phyloP scores from a whole-genome alignment of 2,329 filamentous ascomycete species.

The Furcasterigmium furcatum region DNA sequence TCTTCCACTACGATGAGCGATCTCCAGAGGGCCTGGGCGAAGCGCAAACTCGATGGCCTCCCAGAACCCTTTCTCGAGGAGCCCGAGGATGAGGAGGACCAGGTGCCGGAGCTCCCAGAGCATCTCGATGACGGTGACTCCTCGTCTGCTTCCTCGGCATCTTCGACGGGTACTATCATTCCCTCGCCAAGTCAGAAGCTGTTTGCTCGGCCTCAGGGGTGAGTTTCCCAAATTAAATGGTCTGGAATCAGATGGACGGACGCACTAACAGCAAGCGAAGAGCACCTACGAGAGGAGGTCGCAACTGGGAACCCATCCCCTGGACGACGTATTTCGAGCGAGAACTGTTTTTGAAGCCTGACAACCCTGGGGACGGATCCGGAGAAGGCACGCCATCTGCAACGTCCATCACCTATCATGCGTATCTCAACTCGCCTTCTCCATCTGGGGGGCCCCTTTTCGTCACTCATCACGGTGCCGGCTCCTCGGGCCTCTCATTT shows the following conservation, averaged over 20 bases:
- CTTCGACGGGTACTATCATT: conserved; percentile 88
- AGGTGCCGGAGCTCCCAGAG: conserved; percentile 42
- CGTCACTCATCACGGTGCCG: conserved; percentile 91
- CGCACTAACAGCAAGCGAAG: neutral
- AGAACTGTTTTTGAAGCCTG: conserved; percentile 69
- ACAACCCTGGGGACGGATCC: conserved; percentile 20
- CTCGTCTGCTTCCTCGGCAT: conserved; percentile 79
- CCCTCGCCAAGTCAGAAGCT: conserved; percentile 71
- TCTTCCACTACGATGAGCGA: conserved; percentile 64
- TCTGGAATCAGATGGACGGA: neutral
- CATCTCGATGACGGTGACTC: conserved; percentile 61
- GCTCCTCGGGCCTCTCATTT: conserved; percentile 85
- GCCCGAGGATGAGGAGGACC: conserved; percentile 47
- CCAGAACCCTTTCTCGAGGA: conserved; percentile 46
- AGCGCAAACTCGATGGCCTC: conserved; percentile 64
- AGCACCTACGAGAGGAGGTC: conserved; percentile 29
- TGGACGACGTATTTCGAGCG: conserved; percentile 93
- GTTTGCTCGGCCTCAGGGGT: conserved; percentile 70
- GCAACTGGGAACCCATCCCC: conserved; percentile 62
- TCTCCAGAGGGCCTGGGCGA: conserved; percentile 75
- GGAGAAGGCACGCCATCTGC: conserved; percentile 13
- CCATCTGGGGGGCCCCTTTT: conserved; percentile 72
- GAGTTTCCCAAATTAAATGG: conserved; percentile 20
- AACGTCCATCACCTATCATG: conserved; percentile 65
- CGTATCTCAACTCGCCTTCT: conserved; percentile 80